Base-by-base conservation (phyloP, 1,284 basidiomycete species). In the Omphalotus olearius region DNA sequence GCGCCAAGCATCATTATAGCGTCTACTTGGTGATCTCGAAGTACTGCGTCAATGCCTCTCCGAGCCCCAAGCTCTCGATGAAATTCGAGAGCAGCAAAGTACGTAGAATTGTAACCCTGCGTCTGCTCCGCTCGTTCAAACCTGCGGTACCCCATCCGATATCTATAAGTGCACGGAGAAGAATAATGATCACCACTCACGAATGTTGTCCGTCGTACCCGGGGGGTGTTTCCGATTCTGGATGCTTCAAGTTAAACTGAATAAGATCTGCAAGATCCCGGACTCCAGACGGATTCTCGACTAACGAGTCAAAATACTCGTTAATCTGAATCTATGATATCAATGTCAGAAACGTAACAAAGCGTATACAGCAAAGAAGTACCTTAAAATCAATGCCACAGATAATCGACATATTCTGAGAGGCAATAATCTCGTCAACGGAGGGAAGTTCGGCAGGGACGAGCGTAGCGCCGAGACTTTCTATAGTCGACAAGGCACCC, bases 371-470 rank as follows among this genome's bases (percentile, higher is more conserved):
- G 16, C 6, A 17, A 41, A 16, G 47, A 10, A 26, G 49, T 46
- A 71, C 82, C 72, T 84, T 85, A 65, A 84, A 82, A 55, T 85
- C 82, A 2, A 69, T 64, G 28, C 73, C 63, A 6, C 80, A 60
- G 3, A 85, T 80, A 9, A 79, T 57, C 0, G 73, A 74, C 60
- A 84, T 81, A 53, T 79, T 79, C 10, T 75, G 71, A 0, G 73
- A 78, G 4, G 59, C 61, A 5, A 68, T 65, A 42, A 83, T 72
- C 47, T 82, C 80, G 4, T 76, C 69, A 4, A 76, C 79, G 37
- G 73, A 75, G 0, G 82, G 80, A 11, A 85, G 60, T 60, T 85
- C 75, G 2, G 80, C 82, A 2, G 81, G 79, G 3, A 85, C 69
- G 9, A 85, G 64, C 0, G 75, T 80, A 1, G 82, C 82, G 4